Evolutionary conservation across 345 rosid genomes (phyloP), one percentile per base, ranked within the genome.

Genomic region (Geranium brycei): DNA sequence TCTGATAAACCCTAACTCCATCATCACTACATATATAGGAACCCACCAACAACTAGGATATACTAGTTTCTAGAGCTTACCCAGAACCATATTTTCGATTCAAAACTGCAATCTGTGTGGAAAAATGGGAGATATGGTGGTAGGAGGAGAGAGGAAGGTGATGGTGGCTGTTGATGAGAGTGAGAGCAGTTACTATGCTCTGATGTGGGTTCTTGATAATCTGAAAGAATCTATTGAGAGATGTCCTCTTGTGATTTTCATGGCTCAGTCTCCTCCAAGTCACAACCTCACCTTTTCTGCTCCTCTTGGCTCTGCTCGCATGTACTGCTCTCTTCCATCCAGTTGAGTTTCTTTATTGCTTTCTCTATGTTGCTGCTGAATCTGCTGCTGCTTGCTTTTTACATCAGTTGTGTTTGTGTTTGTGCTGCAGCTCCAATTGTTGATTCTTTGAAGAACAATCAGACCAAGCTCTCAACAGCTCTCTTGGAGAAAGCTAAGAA

Each of bases 111-210:
- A 23, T 23, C 28, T 23, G 28, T 23, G 28, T 23, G 28, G 3
- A 35, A 35, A 35, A 35, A 35, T 35, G 41, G 41, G 41, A 35
- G 41, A 35, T 35, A 4, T 35, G 41, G 41, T 35, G 41, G 41
- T 35, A 35, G 41, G 41, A 35, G 41, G 41, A 58, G 65, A 58
- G 51, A 74, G 58, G 67, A 76, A 75, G 68, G 73, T 81, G 73
- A 79, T 78, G 81, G 77, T 79, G 67, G 84, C 76, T 5, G 32
- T 79, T 13, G 89, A 81, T 57, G 86, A 80, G 51, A 76, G 83
- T 51, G 89, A 81, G 18, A 65, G 28, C 58, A 79, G 86, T 69
- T 71, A 79, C 69, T 68, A 76, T 28, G 84, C 86, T 11, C 86
- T 84, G 11, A 62, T 67, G 59, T 81, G 82, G 86, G 69, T 66